These are phyloP conservation scores for Aurantiochytrium sp. DNA, from an alignment of 108 stramenopile genomes.

Conservation along the genomic window DNA sequence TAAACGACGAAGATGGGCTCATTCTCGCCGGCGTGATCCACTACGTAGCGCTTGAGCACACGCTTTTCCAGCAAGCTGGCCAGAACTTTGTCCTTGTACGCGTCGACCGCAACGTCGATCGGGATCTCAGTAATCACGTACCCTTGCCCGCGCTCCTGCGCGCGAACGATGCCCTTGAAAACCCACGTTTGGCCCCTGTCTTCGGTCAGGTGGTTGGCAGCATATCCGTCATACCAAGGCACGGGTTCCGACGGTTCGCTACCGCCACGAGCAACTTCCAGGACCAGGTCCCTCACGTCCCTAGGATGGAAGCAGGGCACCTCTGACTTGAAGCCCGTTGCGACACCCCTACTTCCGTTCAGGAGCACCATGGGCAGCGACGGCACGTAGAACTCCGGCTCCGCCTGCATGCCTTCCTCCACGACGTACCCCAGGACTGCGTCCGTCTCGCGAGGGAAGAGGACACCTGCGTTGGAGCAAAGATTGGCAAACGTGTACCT, in stretches of 20 bases:
- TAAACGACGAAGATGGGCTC: not conserved
- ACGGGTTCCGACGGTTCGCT: not conserved
- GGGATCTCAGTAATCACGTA: not conserved
- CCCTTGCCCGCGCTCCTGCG: not conserved
- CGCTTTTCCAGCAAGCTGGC: not conserved
- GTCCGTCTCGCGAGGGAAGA: not conserved
- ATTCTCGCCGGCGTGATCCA: not conserved
- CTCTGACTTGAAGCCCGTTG: not conserved
- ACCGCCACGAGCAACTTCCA: not conserved
- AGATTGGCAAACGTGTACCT: not conserved
- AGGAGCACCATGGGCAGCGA: not conserved
- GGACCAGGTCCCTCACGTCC: not conserved
- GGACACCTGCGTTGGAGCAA: not conserved
- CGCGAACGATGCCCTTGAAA: not conserved
- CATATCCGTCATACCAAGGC: not conserved
- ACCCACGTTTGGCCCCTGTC: too few species aligned
- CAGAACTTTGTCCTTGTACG: not conserved
- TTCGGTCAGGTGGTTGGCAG: not conserved
- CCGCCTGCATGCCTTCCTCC: not conserved
- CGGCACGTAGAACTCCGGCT: not conserved
- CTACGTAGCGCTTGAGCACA: not conserved
- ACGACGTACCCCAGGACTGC: not conserved
- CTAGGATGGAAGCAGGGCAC: not conserved
- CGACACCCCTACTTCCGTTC: not conserved
- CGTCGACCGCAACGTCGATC: not conserved